Base-by-base conservation (phyloP, 441 rosid species). In the Pelargonium citronellum region DNA sequence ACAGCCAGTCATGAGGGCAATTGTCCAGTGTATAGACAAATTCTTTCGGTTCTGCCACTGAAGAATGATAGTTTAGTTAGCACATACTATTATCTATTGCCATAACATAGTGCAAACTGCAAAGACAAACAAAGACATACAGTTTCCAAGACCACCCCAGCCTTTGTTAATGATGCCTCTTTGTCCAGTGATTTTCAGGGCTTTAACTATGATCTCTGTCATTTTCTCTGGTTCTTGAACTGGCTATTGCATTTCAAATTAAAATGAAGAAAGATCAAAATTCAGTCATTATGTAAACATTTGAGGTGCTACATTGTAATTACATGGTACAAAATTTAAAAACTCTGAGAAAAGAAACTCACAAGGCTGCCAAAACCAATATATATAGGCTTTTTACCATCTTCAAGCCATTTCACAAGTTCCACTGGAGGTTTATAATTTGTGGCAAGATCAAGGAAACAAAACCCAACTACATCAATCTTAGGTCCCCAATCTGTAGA, bases 1-100 rank as follows among this genome's bases (percentile, higher is more conserved):
- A 85, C 57, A 85, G 82, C 89, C 89, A 85, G 69, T 85, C 89
- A 30, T 83, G 89, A 30, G 89, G 89, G 75, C 87, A 83, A 76
- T 83, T 85, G 80, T 85, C 89, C 39, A 83, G 76, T 63, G 75
- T 70, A 53, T 80, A 85, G 11, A 85, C 69, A 47, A 58, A 80
- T 20, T 79, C 82, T 75, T 77, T 72, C 53, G 69, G 65, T 67
- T 79, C 77, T 74, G 81, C 79, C 79, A 53, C 89, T 85, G 85
- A 46, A 75, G 43, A 79, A 43, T 37, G 30, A 69, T n/a, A 69
- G 19, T 43, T 71, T 15, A 51, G 68, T 16, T 39, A 22, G 64
- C 7, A 41, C 7, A 24, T 17, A 34, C n/a, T 12, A 30, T 39
- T 30, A 9, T 19, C 70, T 46, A 41, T 11, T 55, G 41, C 15